These are phyloP conservation scores for Podosphaera xanthii DNA, from an alignment of 2,329 filamentous ascomycete genomes.

Conservation along the genomic window DNA sequence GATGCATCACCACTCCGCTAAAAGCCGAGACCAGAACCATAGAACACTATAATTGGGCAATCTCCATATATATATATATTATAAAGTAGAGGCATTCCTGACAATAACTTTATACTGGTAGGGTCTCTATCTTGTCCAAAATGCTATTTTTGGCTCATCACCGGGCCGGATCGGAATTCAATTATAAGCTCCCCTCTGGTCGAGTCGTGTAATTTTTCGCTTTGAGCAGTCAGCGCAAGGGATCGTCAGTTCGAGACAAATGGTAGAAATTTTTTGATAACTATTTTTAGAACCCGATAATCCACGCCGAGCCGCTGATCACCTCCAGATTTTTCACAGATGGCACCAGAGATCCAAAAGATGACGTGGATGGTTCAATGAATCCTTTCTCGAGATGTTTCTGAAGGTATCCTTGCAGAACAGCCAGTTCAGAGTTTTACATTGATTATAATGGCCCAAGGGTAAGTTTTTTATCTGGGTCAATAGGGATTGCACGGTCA, in stretches of 20 bases:
- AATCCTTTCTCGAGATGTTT: constrained; percentile 2
- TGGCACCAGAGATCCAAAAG: neutral
- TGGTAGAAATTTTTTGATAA: neutral
- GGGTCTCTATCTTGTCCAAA: neutral
- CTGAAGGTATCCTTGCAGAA: neutral
- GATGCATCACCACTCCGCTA: too few relatives aligned
- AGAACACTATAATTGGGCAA: too few relatives aligned
- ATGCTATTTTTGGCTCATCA: neutral
- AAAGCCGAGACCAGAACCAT: too few relatives aligned
- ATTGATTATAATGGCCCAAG: neutral
- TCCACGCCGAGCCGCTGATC: neutral
- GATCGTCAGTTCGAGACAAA: neutral
- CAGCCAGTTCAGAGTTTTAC: neutral
- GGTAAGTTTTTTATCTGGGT: neutral
- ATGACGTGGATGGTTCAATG: neutral
- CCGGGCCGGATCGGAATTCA: neutral
- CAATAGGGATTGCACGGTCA: neutral
- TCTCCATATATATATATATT: too few relatives aligned
- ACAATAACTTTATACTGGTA: neutral
- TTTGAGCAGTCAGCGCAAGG: neutral
- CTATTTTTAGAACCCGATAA: neutral
- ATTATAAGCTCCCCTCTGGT: neutral
- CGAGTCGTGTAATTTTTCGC: neutral
- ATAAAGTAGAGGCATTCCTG: too few relatives aligned
- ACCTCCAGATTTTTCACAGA: neutral